phyloP scores from a whole-genome alignment of 1,139 yeast species.

The Wickerhamomyces sp. region DNA sequence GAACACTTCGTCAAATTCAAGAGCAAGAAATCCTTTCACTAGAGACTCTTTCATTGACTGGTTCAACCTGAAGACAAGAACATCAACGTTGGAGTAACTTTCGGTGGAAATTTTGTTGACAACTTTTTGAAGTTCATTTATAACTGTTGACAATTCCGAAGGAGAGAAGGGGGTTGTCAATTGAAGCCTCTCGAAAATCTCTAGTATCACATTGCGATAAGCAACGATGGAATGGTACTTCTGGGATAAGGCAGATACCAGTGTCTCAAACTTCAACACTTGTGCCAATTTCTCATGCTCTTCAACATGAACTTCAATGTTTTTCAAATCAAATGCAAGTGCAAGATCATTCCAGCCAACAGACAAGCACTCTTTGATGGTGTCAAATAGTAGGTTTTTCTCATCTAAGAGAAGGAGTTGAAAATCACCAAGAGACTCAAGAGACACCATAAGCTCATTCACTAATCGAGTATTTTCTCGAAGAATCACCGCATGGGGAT shows the following conservation, averaged over 20 bases:
- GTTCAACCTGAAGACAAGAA: conserved; percentile 39
- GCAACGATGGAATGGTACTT: conserved; percentile 28
- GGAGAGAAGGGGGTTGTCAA: conserved; percentile 28
- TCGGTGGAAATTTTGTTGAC: conserved; percentile 39
- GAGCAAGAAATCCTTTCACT: conserved; percentile 27
- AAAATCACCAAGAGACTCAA: conserved; percentile 34
- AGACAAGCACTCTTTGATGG: conserved; percentile 28
- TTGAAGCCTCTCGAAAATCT: conserved; percentile 26
- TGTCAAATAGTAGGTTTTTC: conserved; percentile 29
- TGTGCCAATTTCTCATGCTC: conserved; percentile 38
- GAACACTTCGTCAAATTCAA: conserved; percentile 1
- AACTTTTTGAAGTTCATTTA: conserved; percentile 36
- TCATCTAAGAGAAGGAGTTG: conserved; percentile 39
- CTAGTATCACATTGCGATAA: conserved; percentile 19
- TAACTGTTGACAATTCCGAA: conserved; percentile 15
- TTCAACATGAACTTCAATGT: conserved; percentile 24
- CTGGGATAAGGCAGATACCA: conserved; percentile 31
- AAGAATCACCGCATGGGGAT: conserved; percentile 55
- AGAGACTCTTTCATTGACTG: conserved; percentile 33
- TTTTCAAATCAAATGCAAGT: conserved; percentile 41
- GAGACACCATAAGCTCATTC: conserved; percentile 17
- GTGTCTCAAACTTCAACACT: conserved; percentile 37
- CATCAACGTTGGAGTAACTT: conserved; percentile 34
- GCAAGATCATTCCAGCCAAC: conserved; percentile 54
- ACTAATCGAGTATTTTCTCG: conserved; percentile 42